Percentiles rank a stretch among this genome's conserved stretches.
Evolutionary conservation across 2,329 filamentous ascomycete genomes (phyloP).

Genomic region (Calonectria hawksworthii): DNA sequence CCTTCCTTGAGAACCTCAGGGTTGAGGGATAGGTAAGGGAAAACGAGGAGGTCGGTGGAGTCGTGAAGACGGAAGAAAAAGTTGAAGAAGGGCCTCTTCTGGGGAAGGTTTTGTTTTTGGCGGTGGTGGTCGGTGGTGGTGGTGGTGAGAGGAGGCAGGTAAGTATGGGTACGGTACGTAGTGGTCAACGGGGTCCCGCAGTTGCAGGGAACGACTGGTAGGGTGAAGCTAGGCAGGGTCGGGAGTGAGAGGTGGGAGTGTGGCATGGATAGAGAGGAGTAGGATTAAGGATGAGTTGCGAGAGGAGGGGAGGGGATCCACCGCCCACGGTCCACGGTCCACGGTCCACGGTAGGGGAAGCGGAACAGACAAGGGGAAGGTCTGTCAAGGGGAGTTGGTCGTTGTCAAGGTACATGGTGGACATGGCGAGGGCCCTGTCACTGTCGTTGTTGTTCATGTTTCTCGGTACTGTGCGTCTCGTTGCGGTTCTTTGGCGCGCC

Average conservation of each 20-base stretch:
- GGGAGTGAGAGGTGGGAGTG: constrained; percentile 30
- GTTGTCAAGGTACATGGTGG: constrained; percentile 14
- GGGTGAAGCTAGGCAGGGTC: constrained; percentile 41
- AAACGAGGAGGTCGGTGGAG: constrained; percentile 53
- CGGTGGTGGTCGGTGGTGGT: constrained; percentile 45
- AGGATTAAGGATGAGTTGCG: constrained; percentile 26
- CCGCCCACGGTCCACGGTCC: constrained; percentile 18
- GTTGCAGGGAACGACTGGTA: constrained; percentile 43
- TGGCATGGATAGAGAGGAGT: constrained; percentile 20
- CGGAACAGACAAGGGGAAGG: constrained; percentile 23
- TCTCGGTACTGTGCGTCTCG: constrained; percentile 15
- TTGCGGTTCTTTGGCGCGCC: constrained; percentile 18
- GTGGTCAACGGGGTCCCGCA: constrained; percentile 37
- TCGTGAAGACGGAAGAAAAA: constrained; percentile 52
- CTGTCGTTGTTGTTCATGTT: constrained; percentile 1
- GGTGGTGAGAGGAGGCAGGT: constrained; percentile 50
- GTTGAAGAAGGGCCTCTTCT: constrained; percentile 43
- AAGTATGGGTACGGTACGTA: constrained; percentile 48
- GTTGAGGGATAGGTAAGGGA: constrained; percentile 46
- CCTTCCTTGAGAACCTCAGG: constrained; percentile 40
- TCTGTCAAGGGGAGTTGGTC: constrained; percentile 5
- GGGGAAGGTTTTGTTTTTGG: constrained; percentile 52
- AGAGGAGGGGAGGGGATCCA: constrained; percentile 16
- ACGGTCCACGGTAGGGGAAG: constrained; percentile 17
- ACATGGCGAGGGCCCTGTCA: not conserved